These are phyloP conservation scores for Penstemon newberryi DNA, from an alignment of 257 asterid genomes.

Conservation along the genomic window DNA sequence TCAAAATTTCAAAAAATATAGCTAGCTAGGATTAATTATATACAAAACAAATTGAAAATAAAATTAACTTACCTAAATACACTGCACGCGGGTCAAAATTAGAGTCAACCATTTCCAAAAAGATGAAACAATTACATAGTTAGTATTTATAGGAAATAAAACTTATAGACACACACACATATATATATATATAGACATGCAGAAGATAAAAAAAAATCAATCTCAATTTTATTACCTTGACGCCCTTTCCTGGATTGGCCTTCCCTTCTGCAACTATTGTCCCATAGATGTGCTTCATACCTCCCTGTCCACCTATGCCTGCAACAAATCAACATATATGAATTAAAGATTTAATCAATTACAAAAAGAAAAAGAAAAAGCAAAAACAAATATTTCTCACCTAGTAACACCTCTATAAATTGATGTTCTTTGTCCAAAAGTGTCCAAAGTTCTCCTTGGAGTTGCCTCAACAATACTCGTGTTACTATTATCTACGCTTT, in stretches of 20 bases:
- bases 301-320: constrained; percentile 98
- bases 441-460: constrained; percentile 69
- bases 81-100: constrained; percentile 39
- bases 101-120: constrained; percentile 18
- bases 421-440: constrained; percentile 95
- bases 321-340: background rate
- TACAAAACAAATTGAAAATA: too few species aligned
- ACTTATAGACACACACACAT: background rate
- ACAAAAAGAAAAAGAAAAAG: background rate
- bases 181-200: too few species aligned
- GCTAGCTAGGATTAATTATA: too few species aligned
- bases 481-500: constrained; percentile 46
- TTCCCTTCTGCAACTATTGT: constrained; percentile 91
- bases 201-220: background rate
- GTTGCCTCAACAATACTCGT: constrained; percentile 54
- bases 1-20: too few species aligned
- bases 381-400: constrained; percentile 25
- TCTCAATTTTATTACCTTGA: constrained; percentile 52
- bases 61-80: constrained; percentile 61
- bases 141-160: constrained; percentile 1
- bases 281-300: constrained; percentile 96
- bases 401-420: constrained; percentile 95
- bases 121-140: background rate
- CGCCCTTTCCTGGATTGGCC: constrained; percentile 95
- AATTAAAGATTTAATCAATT: too few species aligned